Evolutionary conservation across 148 eudicot species (phyloP).

Genomic region (Rhododendron griersonianum): DNA sequence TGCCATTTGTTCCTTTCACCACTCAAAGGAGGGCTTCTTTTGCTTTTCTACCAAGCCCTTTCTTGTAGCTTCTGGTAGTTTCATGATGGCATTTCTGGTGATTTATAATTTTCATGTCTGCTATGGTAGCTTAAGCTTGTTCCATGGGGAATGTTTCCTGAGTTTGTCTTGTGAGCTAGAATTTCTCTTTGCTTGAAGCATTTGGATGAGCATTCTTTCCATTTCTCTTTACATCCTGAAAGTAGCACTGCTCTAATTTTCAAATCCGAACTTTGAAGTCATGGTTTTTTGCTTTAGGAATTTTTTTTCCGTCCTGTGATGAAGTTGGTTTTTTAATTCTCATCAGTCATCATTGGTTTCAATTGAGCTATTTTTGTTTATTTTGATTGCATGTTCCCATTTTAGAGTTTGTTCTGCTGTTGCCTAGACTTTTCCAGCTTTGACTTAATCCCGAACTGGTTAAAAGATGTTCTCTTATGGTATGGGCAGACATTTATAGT

Average conservation of each 20-base stretch:
- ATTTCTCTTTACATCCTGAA: background rate
- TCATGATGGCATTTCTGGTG: background rate
- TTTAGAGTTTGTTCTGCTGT: background rate
- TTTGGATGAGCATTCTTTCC: background rate
- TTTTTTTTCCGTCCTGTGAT: background rate
- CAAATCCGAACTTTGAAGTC: background rate
- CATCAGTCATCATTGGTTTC: background rate
- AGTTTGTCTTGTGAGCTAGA: background rate
- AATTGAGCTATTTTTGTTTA: background rate
- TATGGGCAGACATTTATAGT: background rate
- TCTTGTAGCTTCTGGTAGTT: background rate
- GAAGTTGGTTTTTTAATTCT: background rate
- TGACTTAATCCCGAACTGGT: background rate
- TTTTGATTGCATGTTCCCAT: background rate
- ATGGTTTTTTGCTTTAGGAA: background rate
- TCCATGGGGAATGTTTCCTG: background rate
- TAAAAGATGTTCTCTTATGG: background rate
- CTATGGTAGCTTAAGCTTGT: background rate
- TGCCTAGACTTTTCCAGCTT: background rate
- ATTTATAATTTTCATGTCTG: background rate
- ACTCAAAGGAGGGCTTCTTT: background rate
- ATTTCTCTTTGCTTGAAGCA: background rate
- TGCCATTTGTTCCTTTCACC: background rate
- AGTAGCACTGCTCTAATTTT: background rate
- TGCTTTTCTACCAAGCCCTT: background rate